Evolutionary conservation across 1,284 basidiomycete species (phyloP).

Genomic region (Puccinia coronata): DNA sequence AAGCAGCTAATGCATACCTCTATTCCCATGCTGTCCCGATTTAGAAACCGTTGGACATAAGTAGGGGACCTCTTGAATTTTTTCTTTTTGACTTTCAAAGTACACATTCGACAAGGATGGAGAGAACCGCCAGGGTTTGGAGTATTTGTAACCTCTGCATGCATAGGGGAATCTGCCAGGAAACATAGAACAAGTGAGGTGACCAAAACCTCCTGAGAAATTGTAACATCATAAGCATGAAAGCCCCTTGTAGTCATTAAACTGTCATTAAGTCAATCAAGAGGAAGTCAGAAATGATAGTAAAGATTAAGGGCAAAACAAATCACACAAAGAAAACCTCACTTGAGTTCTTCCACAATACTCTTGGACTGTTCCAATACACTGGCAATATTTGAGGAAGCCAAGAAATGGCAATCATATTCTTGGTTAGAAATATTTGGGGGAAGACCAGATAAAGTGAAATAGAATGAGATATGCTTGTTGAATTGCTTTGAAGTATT

Average conservation of each 20-base stretch:
- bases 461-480: too few relatives aligned
- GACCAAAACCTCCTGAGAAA: neutral
- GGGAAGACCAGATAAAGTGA: constrained; percentile 59
- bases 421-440: constrained; percentile 36
- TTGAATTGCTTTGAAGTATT: constrained; percentile 62
- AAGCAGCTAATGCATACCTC: neutral
- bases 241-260: neutral
- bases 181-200: neutral
- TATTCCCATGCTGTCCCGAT: neutral
- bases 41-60: neutral
- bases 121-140: neutral
- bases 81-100: neutral
- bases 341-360: constrained; percentile 59
- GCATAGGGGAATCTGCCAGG: neutral
- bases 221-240: neutral
- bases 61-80: neutral
- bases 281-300: neutral
- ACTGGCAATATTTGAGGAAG: neutral
- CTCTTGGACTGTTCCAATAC: neutral
- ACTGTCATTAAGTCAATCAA: neutral
- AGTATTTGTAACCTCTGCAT: neutral
- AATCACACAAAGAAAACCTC: constrained; percentile 35
- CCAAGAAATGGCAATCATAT: constrained; percentile 13
- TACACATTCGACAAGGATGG: neutral
- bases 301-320: neutral